Conservation (phyloP, 371 early-diverging fungal species). For the Basidiobolus heterosporus region DNA sequence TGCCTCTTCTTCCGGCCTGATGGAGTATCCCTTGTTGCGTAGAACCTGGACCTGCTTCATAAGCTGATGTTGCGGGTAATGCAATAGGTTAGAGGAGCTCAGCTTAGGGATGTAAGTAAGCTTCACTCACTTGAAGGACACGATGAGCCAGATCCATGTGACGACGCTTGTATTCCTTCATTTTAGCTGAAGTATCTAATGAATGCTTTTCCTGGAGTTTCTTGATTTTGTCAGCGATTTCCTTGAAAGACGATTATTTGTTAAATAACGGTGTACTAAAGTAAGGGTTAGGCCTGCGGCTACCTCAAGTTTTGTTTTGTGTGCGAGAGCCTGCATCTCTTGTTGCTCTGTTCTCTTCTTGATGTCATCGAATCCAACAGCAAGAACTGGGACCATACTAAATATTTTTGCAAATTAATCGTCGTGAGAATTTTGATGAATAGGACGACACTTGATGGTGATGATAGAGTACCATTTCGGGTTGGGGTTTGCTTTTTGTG, state of each 20-base stretch:
- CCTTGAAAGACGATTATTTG: constrained; percentile 7
- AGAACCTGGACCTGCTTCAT: constrained; percentile 67
- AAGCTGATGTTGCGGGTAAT: constrained; percentile 20
- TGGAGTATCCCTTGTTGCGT: constrained; percentile 57
- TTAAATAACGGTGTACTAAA: too few species aligned
- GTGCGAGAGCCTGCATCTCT: constrained; percentile 33
- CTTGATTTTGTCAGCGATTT: constrained; percentile 42
- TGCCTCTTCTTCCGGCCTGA: constrained; percentile 67
- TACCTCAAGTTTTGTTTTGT: constrained; percentile 41
- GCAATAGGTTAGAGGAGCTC: not conserved
- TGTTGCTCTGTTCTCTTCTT: constrained; percentile 67
- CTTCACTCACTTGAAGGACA: constrained; percentile 34
- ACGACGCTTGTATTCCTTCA: constrained; percentile 50
- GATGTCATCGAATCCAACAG: constrained; percentile 73
- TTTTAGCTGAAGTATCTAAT: constrained; percentile 33
- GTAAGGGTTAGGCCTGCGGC: not conserved
- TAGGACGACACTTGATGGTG: not conserved
- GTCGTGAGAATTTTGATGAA: not conserved
- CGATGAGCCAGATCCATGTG: constrained; percentile 65
- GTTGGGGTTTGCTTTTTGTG: constrained; percentile 68
- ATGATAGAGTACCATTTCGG: constrained; percentile 34
- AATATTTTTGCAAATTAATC: not conserved
- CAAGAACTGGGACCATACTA: constrained; percentile 78
- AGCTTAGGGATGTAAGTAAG: too few species aligned
- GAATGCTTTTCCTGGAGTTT: constrained; percentile 39